Base-by-base conservation (phyloP, 257 asterid species). In the Nicotiana tomentosiformis region DNA sequence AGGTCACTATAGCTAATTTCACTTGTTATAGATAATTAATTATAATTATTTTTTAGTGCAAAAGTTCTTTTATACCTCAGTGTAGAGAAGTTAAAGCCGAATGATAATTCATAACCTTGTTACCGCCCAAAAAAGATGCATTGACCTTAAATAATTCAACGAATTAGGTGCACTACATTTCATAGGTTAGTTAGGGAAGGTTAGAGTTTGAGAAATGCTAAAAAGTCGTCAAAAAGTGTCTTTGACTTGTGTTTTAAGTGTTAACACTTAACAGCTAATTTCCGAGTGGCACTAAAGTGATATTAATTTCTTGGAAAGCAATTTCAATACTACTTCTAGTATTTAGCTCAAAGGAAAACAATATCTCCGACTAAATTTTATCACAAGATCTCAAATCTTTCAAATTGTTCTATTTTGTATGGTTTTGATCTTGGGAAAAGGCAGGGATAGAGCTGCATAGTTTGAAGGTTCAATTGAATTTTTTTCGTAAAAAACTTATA, bases 61-160 rank as follows among this genome's bases (percentile, higher is more conserved):
- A 39, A 39, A 39, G 2, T 39, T 39, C 46, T 39, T 39, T 23
- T 26, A 62, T 62, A 62, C 14, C 3, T 20, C 32, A 1, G 15
- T 18, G 11, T 61, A 61, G 9, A 1, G 8, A 61, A 62, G 26
- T 57, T 57, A 57, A 57, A 57, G 64, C 64, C 0, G 7, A 35
- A 35, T 68, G 55, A 35, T 35, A 68, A 18, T 18, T 37, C 56
- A 37, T 10, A 70, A 70, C n/a, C 0, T 46, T 14, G 78, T 43
- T 46, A 74, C 80, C 23, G 5, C 2, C 80, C 62, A 26, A 74
- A 49, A 49, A 14, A 46, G 64, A 49, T 51, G 64, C 64, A 49
- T 74, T 74, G 80, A 51, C 80, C 1, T 74, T 51, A 26, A 20
- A 49, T 74, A 74, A 74, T 23, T 74, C 80, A 74, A 49, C 64